Conservation (phyloP, 2,329 filamentous ascomycete species). For the Arthroderma uncinatum region DNA sequence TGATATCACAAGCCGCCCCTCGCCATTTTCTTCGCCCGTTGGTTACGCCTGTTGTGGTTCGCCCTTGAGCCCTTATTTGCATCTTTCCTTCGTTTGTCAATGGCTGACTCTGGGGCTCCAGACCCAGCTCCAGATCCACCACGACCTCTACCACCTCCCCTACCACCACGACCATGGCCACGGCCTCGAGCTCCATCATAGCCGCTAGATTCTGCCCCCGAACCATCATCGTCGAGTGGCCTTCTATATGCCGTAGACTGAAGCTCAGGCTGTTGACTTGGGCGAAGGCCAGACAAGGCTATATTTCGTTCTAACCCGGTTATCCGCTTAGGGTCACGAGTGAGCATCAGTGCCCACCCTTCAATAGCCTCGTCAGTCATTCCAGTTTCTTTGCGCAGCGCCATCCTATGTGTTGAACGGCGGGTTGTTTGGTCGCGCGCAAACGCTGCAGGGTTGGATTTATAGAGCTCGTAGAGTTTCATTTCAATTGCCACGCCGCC, state of each 20-base stretch:
- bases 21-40: constrained; percentile 51
- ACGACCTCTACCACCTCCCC: constrained; percentile 42
- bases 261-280: constrained; percentile 47
- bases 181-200: constrained; percentile 29
- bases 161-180: constrained; percentile 39
- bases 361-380: constrained; percentile 93
- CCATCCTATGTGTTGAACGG: constrained; percentile 49
- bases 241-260: constrained; percentile 53
- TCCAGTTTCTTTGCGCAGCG: constrained; percentile 62
- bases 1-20: constrained; percentile 39
- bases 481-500: constrained; percentile 43
- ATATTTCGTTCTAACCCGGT: constrained; percentile 61
- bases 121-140: constrained; percentile 32
- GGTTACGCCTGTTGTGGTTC: constrained; percentile 76
- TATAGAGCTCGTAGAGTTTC: constrained; percentile 61
- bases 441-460: constrained; percentile 54
- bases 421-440: constrained; percentile 60
- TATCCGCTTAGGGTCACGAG: constrained; percentile 57
- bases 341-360: constrained; percentile 83
- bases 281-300: constrained; percentile 42
- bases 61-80: constrained; percentile 69
- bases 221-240: constrained; percentile 14
- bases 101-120: constrained; percentile 60
- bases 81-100: constrained; percentile 65
- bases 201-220: constrained; percentile 17